Evolutionary conservation across 2,329 filamentous ascomycete species (phyloP).

Genomic region (Dichotomopilus funicola): DNA sequence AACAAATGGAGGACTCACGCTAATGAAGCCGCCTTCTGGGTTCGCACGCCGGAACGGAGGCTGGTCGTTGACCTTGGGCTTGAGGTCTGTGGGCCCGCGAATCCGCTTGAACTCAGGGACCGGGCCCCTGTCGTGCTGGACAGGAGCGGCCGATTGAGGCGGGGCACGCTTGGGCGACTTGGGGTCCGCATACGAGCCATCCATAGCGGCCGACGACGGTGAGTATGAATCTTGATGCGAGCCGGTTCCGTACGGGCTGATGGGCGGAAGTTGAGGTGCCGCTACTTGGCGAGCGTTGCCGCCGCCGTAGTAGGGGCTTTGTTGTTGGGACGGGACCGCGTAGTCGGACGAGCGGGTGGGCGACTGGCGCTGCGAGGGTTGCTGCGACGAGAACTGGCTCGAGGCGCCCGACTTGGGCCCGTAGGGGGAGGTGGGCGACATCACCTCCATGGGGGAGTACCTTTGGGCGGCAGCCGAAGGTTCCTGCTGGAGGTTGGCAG

Average conservation of each 20-base stretch:
- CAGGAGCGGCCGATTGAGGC: constrained; percentile 35
- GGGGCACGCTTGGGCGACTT: constrained; percentile 53
- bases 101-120: constrained; percentile 86
- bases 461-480: constrained; percentile 79
- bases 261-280: constrained; percentile 62
- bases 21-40: constrained; percentile 96
- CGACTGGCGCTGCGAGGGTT: constrained; percentile 62
- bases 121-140: constrained; percentile 47
- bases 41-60: constrained; percentile 89
- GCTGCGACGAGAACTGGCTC: constrained; percentile 41
- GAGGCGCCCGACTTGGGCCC: constrained; percentile 52
- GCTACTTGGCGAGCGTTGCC: constrained; percentile 31
- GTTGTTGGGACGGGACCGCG: constrained; percentile 32
- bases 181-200: constrained; percentile 55
- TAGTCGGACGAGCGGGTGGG: constrained; percentile 65
- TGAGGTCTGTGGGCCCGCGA: constrained; percentile 64
- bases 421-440: constrained; percentile 77
- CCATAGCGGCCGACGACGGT: constrained; percentile 59
- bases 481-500: constrained; percentile 65
- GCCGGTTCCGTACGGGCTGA: constrained; percentile 59
- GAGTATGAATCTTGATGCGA: constrained; percentile 61
- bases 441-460: constrained; percentile 91
- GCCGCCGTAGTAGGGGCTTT: constrained; percentile 50
- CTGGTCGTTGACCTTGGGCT: constrained; percentile 77
- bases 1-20: constrained; percentile 50